These are phyloP conservation scores for Coprinopsis marcescibilis DNA, from an alignment of 768 basidiomycete species.

Conservation along the genomic window DNA sequence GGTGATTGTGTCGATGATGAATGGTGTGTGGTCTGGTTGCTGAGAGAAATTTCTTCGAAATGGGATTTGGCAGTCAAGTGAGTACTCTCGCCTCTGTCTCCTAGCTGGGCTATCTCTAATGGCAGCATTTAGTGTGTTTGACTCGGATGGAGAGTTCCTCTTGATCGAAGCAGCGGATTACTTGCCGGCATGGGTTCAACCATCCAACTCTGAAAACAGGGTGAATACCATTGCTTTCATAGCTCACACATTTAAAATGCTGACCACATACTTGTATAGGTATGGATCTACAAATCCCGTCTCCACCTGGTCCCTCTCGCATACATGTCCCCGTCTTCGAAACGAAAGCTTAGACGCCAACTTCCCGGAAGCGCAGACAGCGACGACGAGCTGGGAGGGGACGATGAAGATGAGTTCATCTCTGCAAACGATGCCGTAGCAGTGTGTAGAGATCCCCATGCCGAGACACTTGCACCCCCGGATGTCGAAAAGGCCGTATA, in stretches of 20 bases:
- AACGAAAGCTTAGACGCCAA: conserved; percentile 43
- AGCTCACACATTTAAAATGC: conserved; percentile 29
- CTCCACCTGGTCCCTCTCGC: conserved; percentile 84
- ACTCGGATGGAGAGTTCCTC: conserved; percentile 94
- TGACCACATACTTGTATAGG: conserved; percentile 49
- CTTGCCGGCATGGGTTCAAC: conserved; percentile 87
- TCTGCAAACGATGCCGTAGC: conserved; percentile 56
- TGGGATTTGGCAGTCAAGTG: conserved; percentile 84
- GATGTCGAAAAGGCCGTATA: conserved; percentile 63
- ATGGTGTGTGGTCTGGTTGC: conserved; percentile 90
- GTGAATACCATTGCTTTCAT: conserved; percentile 44
- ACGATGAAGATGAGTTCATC: conserved; percentile 47
- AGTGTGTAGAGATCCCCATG: conserved; percentile 47
- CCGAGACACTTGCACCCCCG: conserved; percentile 54
- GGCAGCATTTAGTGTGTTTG: conserved; percentile 49
- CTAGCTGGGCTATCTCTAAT: conserved; percentile 1
- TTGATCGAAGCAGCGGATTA: conserved; percentile 93
- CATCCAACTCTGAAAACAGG: conserved; percentile 87
- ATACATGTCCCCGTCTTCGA: conserved; percentile 62
- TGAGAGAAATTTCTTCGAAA: conserved; percentile 66
- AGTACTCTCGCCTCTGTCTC: conserved; percentile 17
- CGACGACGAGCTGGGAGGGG: conserved; percentile 44
- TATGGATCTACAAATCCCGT: conserved; percentile 83
- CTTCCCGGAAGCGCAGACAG: conserved; percentile 34
- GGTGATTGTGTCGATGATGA: conserved; percentile 98